Evolutionary conservation across 1,284 basidiomycete species (phyloP).

Genomic region (Cystobasidium slooffiae): DNA sequence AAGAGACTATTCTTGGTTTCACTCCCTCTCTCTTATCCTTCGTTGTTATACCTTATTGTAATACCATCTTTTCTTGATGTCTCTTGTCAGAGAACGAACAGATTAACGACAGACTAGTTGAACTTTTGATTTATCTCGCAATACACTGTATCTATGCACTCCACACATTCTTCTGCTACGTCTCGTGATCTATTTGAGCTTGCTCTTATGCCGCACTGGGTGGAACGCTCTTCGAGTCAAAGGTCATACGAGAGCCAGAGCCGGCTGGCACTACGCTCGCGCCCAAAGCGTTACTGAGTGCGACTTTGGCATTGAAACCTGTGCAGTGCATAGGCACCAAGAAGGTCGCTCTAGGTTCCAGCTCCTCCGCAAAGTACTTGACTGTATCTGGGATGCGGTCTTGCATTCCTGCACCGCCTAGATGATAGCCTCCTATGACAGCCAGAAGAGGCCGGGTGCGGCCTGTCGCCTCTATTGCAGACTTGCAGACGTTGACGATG

Average conservation of each 20-base stretch:
- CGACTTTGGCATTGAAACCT: slow-evolving; percentile 72
- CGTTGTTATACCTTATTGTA: background rate
- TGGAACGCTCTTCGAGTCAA: background rate
- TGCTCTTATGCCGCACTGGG: background rate
- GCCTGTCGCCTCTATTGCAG: slow-evolving; percentile 66
- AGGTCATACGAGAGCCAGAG: slow-evolving; percentile 68
- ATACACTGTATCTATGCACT: slow-evolving; percentile 26
- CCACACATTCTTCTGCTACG: background rate
- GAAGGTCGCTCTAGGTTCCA: slow-evolving; percentile 69
- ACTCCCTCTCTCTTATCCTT: background rate
- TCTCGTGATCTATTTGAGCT: background rate
- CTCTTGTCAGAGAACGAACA: too few species aligned
- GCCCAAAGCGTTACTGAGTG: slow-evolving; percentile 69
- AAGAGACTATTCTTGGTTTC: background rate
- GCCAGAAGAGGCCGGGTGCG: slow-evolving; percentile 70
- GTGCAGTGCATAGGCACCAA: slow-evolving; percentile 82
- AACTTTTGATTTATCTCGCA: too few species aligned
- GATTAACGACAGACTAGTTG: too few species aligned
- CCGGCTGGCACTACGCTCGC: slow-evolving; percentile 72
- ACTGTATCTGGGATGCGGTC: slow-evolving; percentile 71
- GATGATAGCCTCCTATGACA: slow-evolving; percentile 79
- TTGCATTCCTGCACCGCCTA: slow-evolving; percentile 68
- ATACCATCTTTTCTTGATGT: background rate
- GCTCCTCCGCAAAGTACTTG: slow-evolving; percentile 66
- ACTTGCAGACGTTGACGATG: slow-evolving; percentile 76